Conservation (phyloP, 176 grass and related monocot genomes). For the Carex parvula region DNA sequence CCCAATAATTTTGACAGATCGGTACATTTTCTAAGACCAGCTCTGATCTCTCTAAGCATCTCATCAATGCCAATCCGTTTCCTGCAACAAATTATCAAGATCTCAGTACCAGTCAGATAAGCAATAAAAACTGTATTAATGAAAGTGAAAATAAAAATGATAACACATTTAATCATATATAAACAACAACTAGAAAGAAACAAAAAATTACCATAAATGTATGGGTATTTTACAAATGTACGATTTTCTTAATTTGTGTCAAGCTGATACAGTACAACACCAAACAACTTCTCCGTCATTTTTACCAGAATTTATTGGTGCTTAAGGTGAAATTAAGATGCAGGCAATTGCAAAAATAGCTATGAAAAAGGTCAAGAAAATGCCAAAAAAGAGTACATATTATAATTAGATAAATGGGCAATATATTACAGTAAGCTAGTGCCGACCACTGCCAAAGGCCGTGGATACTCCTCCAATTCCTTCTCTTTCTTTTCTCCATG, state of each 20-base stretch:
- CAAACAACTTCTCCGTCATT: background rate
- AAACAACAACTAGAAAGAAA: background rate
- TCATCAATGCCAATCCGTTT: constrained; percentile 71
- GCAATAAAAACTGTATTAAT: background rate
- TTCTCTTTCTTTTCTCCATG: constrained; percentile 48
- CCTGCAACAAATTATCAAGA: constrained; percentile 38
- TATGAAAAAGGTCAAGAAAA: background rate
- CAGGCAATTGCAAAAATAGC: background rate
- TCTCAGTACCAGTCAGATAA: background rate
- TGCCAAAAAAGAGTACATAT: background rate
- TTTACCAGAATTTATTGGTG: background rate
- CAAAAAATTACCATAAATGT: background rate
- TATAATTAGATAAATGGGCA: constrained; percentile 4
- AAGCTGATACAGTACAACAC: background rate
- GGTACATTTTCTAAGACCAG: constrained; percentile 63
- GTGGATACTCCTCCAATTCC: constrained; percentile 73
- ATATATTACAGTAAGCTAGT: constrained; percentile 68
- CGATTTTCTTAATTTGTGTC: background rate
- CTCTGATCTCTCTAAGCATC: constrained; percentile 78
- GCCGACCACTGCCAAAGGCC: constrained; percentile 70
- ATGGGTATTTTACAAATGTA: background rate
- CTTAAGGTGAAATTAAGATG: no score
- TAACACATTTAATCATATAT: background rate
- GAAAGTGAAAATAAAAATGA: background rate
- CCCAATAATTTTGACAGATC: constrained; percentile 37